Evolutionary conservation across 331 rosid genomes (phyloP).

Genomic region (Phaseolus coccineus): DNA sequence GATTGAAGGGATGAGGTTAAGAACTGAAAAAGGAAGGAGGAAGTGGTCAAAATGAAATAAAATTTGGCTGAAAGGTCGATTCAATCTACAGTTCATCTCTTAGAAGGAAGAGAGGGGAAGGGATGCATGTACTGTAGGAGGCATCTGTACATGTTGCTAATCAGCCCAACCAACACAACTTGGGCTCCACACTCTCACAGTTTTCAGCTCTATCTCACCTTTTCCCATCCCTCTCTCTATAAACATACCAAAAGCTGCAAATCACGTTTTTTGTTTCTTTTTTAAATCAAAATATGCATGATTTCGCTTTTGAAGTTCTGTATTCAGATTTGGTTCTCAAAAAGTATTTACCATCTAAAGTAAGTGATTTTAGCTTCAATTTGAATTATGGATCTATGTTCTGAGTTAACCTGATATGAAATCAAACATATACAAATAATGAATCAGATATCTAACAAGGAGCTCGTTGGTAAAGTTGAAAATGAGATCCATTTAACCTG

Average conservation of each 20-base stretch:
- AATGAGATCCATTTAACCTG: too few species aligned
- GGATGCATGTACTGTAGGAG: constrained; percentile 44
- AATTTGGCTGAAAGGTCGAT: constrained; percentile 58
- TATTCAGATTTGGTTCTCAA: too few species aligned
- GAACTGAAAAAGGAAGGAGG: not conserved
- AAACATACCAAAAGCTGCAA: constrained; percentile 43
- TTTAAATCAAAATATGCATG: too few species aligned
- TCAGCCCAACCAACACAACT: constrained; percentile 49
- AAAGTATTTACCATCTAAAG: too few species aligned
- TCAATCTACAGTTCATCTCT: constrained; percentile 63
- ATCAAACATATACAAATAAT: too few species aligned
- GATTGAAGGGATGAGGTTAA: constrained; percentile 31
- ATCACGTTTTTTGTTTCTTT: constrained; percentile 43
- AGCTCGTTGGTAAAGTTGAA: too few species aligned
- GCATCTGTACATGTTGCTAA: constrained; percentile 55
- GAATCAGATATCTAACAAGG: too few species aligned
- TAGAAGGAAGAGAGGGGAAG: constrained; percentile 38
- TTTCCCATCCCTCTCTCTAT: constrained; percentile 34
- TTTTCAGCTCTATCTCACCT: constrained; percentile 43
- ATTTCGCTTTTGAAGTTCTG: too few species aligned
- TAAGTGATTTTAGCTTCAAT: too few species aligned
- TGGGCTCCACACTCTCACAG: constrained; percentile 53
- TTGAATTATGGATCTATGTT: too few species aligned
- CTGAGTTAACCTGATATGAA: too few species aligned
- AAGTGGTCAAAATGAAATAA: constrained; percentile 51